Base-by-base conservation (phyloP, 352 stramenopile genomes). In the Phytophthora fragariae region DNA sequence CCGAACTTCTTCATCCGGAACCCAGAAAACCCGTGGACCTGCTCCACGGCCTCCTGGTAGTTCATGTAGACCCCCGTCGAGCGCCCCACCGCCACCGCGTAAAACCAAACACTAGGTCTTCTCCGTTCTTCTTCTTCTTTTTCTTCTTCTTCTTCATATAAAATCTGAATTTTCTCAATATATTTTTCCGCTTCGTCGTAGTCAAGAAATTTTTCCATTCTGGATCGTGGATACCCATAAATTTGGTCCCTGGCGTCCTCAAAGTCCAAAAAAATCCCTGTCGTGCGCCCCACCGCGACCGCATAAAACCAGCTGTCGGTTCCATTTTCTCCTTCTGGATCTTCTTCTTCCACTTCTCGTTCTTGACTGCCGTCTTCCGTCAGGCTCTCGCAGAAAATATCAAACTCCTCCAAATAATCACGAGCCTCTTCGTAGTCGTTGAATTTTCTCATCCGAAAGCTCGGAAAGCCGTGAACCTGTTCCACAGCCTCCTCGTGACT, bases 1-100 rank as follows among this genome's bases (percentile, higher is more conserved):
- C 14, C 8, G 15, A 73, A 70, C 19, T 61, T 70, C 19, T 74
- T 70, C 53, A 73, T 69, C 33, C n/a, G 46, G 33, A 64, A 68
- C 1, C 60, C 67, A 10, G 67, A 69, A 47, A 41, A 70, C 5
- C 67, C 24, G 21, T 58, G 60, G 19, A 69, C 54, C 24, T 73
- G 60, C n/a, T 60, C 17, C 44, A 70, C 7, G 11, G 60, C 67
- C 11, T 69, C 60, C 11, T 49, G 17, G 15, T 39, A 50, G 31
- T 64, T 70, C 31, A 63, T 62, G 70, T 76, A 93, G 46, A 93
- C 66, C 39, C 86, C 84, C 3, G 72, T 76, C 10, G 27, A 63
- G 15, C 82, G 73, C 0, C 86, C 86, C 3, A 80, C 63, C 0
- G 86, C 84, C 39, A 92, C 85, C 0, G 83, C 81, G 72, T 91